Base-by-base conservation (phyloP, 1,284 basidiomycete genomes). In the Ceratobasidium sp. region DNA sequence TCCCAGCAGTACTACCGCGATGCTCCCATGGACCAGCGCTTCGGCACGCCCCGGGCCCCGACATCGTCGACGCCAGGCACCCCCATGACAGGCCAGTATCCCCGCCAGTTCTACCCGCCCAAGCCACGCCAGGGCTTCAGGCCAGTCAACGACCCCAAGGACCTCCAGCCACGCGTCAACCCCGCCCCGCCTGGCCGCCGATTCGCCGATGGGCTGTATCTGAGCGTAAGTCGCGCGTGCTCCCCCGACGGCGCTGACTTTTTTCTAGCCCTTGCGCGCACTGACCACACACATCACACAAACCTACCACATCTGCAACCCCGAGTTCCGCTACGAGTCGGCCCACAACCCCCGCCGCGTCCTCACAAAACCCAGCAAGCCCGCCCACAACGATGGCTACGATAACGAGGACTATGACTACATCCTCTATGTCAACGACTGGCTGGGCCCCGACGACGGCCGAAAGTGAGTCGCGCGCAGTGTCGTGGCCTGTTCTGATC, bases 401-500 rank as follows among this genome's bases (percentile, higher is more conserved):
- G 95, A 98, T 79, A 98, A 98, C 74, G 95, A 97, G 75, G 95
- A 98, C 77, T 95, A 94, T 76, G 95, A 98, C 78, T 98, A 98
- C 75, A 97, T 98, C 76, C 85, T 98, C 72, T 98, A 96, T 78
- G 95, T 98, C 76, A 98, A 98, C 77, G 95, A 98, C 77, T 94
- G 93, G 83, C 80, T 98, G 64, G 95, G 95, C 2, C 89, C 86
- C 34, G 94, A 96, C 75, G 91, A 94, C 70, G 90, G 91, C 60
- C 92, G 95, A 82, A 92, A 94, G 93, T 94, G 76, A 77, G 91
- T 85, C 29, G 42, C 47, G 38, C 47, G 70, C 49, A 72, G 68
- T 40, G n/a, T 58, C 38, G 17, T 74, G 45, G 31, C 31, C 15
- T 42, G 13, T 25, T 47, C 58, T 55, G 31, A 55, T 31, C 25